Percentiles rank a stretch among this genome's conserved stretches.
phyloP scores from a whole-genome alignment of 345 rosid genomes.

The Brassica cretica region DNA sequence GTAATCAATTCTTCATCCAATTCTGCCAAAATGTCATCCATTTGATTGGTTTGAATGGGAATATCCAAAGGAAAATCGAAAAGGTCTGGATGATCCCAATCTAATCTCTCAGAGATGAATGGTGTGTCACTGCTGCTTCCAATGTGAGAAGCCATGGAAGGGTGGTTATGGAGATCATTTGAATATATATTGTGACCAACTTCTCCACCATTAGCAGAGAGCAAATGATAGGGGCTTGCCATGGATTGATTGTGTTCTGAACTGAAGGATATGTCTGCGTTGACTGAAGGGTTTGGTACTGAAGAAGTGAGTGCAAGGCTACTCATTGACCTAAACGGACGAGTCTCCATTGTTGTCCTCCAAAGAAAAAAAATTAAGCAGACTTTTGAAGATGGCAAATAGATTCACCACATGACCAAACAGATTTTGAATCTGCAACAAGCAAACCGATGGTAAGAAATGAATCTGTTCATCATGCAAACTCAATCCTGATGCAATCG shows the following conservation, averaged over 20 bases:
- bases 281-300: constrained; percentile 48
- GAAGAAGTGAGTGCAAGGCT: constrained; percentile 44
- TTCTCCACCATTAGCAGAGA: constrained; percentile 48
- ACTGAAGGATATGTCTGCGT: constrained; percentile 49
- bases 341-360: constrained; percentile 60
- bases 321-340: constrained; percentile 54
- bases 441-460: too few species aligned
- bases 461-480: neutral
- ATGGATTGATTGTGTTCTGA: constrained; percentile 46
- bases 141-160: constrained; percentile 46
- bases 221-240: constrained; percentile 44
- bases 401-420: neutral
- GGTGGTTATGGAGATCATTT: constrained; percentile 53
- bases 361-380: neutral
- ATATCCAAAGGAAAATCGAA: constrained; percentile 54
- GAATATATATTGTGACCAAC: constrained; percentile 65
- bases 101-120: constrained; percentile 48
- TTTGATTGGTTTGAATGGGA: constrained; percentile 48
- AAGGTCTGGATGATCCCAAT: constrained; percentile 53
- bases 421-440: neutral
- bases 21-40: constrained; percentile 64
- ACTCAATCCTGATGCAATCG: neutral
- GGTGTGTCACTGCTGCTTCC: constrained; percentile 39
- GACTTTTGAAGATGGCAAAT: neutral
- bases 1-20: constrained; percentile 79